phyloP scores from a whole-genome alignment of 2,329 filamentous ascomycete genomes.

The Pseudocercospora vitis region DNA sequence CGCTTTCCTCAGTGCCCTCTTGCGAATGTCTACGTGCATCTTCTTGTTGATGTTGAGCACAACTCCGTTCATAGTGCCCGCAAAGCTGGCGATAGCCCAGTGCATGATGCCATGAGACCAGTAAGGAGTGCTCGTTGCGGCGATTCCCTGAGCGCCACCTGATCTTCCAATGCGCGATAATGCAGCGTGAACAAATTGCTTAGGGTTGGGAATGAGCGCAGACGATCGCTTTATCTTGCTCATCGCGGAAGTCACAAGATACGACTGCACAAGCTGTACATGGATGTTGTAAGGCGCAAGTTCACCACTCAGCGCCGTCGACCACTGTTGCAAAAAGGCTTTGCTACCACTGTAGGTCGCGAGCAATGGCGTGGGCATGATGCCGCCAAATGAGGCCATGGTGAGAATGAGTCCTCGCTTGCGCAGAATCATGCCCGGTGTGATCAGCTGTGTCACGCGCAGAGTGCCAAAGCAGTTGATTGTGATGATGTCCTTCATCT shows the following conservation, averaged over 20 bases:
- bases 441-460: conserved; percentile 79
- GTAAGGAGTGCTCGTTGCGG: conserved; percentile 85
- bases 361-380: conserved; percentile 85
- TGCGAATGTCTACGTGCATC: conserved; percentile 83
- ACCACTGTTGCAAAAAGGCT: conserved; percentile 97
- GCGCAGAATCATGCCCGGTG: conserved; percentile 79
- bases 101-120: conserved; percentile 90
- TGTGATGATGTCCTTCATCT: conserved; percentile 86
- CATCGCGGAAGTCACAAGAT: conserved; percentile 95
- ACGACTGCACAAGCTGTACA: conserved; percentile 87
- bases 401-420: conserved; percentile 88
- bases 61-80: conserved; percentile 58
- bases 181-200: conserved; percentile 75
- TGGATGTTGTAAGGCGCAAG: conserved; percentile 77
- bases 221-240: conserved; percentile 85
- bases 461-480: conserved; percentile 94
- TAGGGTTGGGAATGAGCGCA: conserved; percentile 75
- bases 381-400: conserved; percentile 95
- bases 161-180: conserved; percentile 77
- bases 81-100: conserved; percentile 68
- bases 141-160: conserved; percentile 74
- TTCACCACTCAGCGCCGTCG: conserved; percentile 78
- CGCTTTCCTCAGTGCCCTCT: conserved; percentile 77
- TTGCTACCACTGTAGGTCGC: conserved; percentile 98
- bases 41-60: conserved; percentile 62